Evolutionary conservation across 768 basidiomycete species (phyloP).

Genomic region (Coprinellus micaceus): DNA sequence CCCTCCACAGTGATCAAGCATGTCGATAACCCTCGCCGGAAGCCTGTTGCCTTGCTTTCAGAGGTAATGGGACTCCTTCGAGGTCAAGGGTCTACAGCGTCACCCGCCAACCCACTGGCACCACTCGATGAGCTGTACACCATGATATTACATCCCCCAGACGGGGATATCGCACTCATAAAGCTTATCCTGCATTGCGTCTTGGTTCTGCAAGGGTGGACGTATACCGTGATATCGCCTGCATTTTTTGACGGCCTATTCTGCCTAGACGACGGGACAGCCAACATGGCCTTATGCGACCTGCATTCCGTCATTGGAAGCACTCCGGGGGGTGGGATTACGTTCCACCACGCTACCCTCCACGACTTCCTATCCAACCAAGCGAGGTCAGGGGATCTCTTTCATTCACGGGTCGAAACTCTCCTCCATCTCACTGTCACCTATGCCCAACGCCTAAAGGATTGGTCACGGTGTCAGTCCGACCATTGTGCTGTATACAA

Average conservation of each 20-base stretch:
- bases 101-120: constrained; percentile 5
- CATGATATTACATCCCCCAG: not conserved
- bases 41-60: not conserved
- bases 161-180: not conserved
- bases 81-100: too few relatives aligned
- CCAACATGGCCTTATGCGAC: not conserved
- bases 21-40: constrained; percentile 1
- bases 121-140: constrained; percentile 8
- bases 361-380: constrained; percentile 1
- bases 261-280: not conserved
- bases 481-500: too few relatives aligned
- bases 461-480: too few relatives aligned
- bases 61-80: not conserved
- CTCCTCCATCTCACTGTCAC: too few relatives aligned
- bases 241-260: not conserved
- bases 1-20: constrained; percentile 6
- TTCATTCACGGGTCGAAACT: too few relatives aligned
- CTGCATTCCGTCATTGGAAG: not conserved
- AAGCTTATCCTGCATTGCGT: not conserved
- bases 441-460: too few relatives aligned
- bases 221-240: not conserved
- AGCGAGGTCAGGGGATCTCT: too few relatives aligned
- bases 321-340: not conserved
- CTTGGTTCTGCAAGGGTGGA: not conserved
- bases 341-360: constrained; percentile 3